phyloP scores from a whole-genome alignment of 805 yeast species.

The Lipomyces sp. region DNA sequence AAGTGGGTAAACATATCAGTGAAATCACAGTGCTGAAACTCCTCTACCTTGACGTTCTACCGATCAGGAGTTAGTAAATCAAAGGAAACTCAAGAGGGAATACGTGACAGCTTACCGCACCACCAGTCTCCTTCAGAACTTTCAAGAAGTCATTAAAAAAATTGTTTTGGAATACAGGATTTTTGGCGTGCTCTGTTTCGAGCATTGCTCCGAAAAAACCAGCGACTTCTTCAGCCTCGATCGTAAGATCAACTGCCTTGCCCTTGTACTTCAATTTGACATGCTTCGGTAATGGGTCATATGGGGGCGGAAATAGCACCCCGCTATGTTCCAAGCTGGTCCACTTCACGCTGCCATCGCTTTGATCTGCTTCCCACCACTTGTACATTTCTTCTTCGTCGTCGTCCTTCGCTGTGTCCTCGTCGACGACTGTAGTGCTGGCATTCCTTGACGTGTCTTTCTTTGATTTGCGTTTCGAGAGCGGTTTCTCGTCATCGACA shows the following conservation, averaged over 20 bases:
- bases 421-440: slow-evolving; percentile 1
- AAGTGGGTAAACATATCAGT: slow-evolving; percentile 66
- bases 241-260: slow-evolving; percentile 68
- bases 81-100: background rate
- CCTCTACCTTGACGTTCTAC: slow-evolving; percentile 45
- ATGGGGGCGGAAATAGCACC: slow-evolving; percentile 88
- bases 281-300: slow-evolving; percentile 76
- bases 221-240: slow-evolving; percentile 91
- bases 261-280: slow-evolving; percentile 76
- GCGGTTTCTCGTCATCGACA: background rate
- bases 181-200: slow-evolving; percentile 83
- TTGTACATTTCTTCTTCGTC: slow-evolving; percentile 58
- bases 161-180: slow-evolving; percentile 80
- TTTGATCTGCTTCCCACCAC: slow-evolving; percentile 76
- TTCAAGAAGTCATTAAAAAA: slow-evolving; percentile 74
- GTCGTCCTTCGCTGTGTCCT: slow-evolving; percentile 44
- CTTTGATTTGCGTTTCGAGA: slow-evolving; percentile 1
- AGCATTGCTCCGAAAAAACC: slow-evolving; percentile 89
- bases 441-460: slow-evolving; percentile 2
- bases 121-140: slow-evolving; percentile 69
- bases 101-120: slow-evolving; percentile 43
- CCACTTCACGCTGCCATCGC: slow-evolving; percentile 78
- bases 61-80: background rate
- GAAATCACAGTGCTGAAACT: slow-evolving; percentile 74
- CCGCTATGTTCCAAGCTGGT: slow-evolving; percentile 82